Percentiles rank a stretch among this genome's conserved stretches.
Evolutionary conservation across 2,329 filamentous ascomycete genomes (phyloP).

Genomic region (Endoconidiophora polonica): DNA sequence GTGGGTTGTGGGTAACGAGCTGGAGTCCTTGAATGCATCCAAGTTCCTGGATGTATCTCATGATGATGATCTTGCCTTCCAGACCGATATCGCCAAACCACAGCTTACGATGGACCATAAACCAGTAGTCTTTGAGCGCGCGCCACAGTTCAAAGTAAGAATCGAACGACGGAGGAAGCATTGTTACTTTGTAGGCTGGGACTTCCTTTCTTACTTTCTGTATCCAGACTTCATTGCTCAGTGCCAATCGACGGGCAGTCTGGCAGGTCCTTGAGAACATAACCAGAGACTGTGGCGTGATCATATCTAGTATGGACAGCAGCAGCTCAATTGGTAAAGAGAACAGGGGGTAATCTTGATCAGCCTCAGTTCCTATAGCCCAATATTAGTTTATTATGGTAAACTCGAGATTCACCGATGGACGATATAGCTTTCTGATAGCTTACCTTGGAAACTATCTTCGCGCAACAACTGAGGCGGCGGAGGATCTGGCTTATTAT

Average conservation of each 20-base stretch:
- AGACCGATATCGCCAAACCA: slow-evolving; percentile 70
- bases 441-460: too few species aligned
- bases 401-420: too few species aligned
- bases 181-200: slow-evolving; percentile 34
- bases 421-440: too few species aligned
- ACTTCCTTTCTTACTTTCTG: slow-evolving; percentile 51
- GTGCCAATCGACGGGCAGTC: slow-evolving; percentile 39
- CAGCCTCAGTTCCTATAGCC: neutral
- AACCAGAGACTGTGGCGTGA: slow-evolving; percentile 48
- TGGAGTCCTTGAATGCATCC: slow-evolving; percentile 70
- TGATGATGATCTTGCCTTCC: slow-evolving; percentile 57
- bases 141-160: slow-evolving; percentile 4
- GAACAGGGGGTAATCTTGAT: slow-evolving; percentile 22
- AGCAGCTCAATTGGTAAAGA: slow-evolving; percentile 60
- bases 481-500: too few species aligned
- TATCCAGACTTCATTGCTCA: slow-evolving; percentile 57
- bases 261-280: slow-evolving; percentile 44
- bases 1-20: slow-evolving; percentile 44
- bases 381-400: too few species aligned
- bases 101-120: slow-evolving; percentile 59
- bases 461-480: too few species aligned
- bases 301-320: slow-evolving; percentile 49
- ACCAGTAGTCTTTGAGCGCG: slow-evolving; percentile 43
- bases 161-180: slow-evolving; percentile 20
- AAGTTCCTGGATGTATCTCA: slow-evolving; percentile 55